Evolutionary conservation across 768 basidiomycete species (phyloP).

Genomic region (Galerina marginata): DNA sequence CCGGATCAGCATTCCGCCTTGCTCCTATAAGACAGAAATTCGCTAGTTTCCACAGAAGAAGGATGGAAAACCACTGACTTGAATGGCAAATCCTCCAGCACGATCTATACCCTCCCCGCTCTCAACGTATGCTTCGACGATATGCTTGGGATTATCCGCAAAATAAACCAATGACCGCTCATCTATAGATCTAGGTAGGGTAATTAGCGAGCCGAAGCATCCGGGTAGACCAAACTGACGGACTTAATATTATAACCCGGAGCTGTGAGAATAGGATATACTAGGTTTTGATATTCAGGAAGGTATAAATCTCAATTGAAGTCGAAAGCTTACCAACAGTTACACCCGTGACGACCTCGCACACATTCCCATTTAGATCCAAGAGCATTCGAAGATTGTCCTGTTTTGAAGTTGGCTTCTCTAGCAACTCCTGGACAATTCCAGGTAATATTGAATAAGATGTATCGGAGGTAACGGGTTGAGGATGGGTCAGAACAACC

Average conservation of each 20-base stretch:
- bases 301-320: background rate
- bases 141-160: conserved; percentile 58
- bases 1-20: conserved; percentile 80
- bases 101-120: conserved; percentile 86
- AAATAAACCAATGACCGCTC: conserved; percentile 84
- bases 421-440: conserved; percentile 75
- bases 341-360: conserved; percentile 94
- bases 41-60: background rate
- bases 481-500: conserved; percentile 83
- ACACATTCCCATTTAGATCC: conserved; percentile 83
- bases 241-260: conserved; percentile 81
- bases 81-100: conserved; percentile 94
- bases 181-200: conserved; percentile 67
- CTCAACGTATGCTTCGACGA: conserved; percentile 82
- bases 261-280: conserved; percentile 74
- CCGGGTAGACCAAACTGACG: conserved; percentile 10
- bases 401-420: conserved; percentile 81
- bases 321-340: conserved; percentile 62
- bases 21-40: conserved; percentile 52
- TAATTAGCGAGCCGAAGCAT: background rate
- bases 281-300: conserved; percentile 37
- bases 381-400: conserved; percentile 90
- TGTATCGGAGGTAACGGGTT: conserved; percentile 60
- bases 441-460: conserved; percentile 60
- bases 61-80: conserved; percentile 52